Conservation (phyloP, 768 basidiomycete species). For the Termitomyces sp. region DNA sequence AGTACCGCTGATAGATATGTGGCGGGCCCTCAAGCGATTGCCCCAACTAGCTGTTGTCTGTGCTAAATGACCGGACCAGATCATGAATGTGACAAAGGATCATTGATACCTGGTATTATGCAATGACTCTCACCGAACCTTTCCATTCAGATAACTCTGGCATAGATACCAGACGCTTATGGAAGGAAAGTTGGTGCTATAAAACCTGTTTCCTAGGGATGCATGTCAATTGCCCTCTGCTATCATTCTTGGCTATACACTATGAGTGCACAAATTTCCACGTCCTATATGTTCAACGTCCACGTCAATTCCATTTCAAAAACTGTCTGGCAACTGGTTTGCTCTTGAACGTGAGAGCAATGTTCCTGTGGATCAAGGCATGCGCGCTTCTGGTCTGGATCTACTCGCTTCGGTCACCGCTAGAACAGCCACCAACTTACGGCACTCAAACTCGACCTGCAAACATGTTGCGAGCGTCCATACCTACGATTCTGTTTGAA, state of each 20-base stretch:
- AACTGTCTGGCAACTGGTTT: not conserved
- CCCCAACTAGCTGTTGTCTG: not conserved
- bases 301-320: not conserved
- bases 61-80: not conserved
- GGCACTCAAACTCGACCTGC: not conserved
- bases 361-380: not conserved
- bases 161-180: not conserved
- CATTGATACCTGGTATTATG: not conserved
- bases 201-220: slow-evolving; percentile 2
- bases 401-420: not conserved
- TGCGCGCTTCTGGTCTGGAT: not conserved
- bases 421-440: not conserved
- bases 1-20: not conserved
- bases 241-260: not conserved
- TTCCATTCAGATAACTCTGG: not conserved
- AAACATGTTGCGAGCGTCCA: not conserved
- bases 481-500: not conserved
- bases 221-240: not conserved
- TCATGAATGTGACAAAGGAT: not conserved
- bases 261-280: not conserved
- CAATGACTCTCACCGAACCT: not conserved
- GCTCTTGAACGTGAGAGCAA: not conserved
- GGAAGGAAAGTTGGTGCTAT: not conserved
- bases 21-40: not conserved
- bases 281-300: not conserved